phyloP scores from a whole-genome alignment of 768 basidiomycete genomes.

The Cystobasidiopsis lactophilus region DNA sequence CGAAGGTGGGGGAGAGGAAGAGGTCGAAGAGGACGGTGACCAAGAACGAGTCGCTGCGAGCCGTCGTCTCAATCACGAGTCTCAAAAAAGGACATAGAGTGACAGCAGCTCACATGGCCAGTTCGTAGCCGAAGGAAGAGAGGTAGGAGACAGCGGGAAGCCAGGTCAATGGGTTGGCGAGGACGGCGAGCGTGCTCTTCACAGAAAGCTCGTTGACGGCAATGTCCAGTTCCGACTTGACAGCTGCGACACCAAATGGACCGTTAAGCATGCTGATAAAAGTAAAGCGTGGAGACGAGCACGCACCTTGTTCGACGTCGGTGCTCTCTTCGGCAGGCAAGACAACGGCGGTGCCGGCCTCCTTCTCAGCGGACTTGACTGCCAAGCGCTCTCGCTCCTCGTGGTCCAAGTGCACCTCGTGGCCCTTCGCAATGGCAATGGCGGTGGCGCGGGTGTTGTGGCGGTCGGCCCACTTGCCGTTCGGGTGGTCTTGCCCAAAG shows the following conservation, averaged over 20 bases:
- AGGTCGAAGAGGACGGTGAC: constrained; percentile 30
- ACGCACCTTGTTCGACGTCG: neutral
- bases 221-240: constrained; percentile 25
- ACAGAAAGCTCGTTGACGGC: constrained; percentile 35
- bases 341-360: constrained; percentile 13
- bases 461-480: constrained; percentile 34
- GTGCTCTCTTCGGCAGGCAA: constrained; percentile 11
- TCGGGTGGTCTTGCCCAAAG: constrained; percentile 36
- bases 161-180: too few species aligned
- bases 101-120: too few species aligned
- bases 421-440: constrained; percentile 13
- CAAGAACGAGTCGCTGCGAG: constrained; percentile 35
- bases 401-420: constrained; percentile 19
- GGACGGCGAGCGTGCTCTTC: constrained; percentile 10
- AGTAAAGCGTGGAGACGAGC: neutral
- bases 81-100: too few species aligned
- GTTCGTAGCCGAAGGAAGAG: constrained; percentile 24
- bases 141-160: neutral
- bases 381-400: constrained; percentile 13
- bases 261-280: too few species aligned
- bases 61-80: too few species aligned
- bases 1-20: constrained; percentile 26
- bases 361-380: constrained; percentile 22
- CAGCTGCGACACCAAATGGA: constrained; percentile 10
- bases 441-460: constrained; percentile 27